Base-by-base conservation (phyloP, 805 yeast genomes). In the Ogataea dorogensis region DNA sequence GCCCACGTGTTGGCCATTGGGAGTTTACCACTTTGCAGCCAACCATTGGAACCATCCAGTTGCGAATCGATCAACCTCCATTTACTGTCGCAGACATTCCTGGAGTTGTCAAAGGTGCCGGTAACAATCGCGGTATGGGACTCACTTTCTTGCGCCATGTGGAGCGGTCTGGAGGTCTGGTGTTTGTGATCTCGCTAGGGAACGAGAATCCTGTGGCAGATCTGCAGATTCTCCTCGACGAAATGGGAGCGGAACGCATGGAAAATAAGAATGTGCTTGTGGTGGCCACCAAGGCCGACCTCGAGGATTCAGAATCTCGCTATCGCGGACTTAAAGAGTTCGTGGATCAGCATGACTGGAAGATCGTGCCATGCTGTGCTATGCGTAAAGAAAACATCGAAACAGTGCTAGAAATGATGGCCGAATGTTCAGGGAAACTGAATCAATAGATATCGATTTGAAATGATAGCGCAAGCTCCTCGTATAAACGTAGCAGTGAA, bases 51-150 rank as follows among this genome's bases (percentile, higher is more conserved):
- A 91, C 97, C 0, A 84, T 93, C 10, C 70, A 71, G 29, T 59
- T 79, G 14, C 74, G 81, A 1, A 72, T 81, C 2, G 85, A 79
- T 46, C 70, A 71, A 40, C 76, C 75, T 4, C 73, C 83, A 5
- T 89, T 91, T 57, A 86, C 96, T 0, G 97, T 93, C 1, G 98
- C 98, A 1, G 98, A 93, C 64, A 93, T 93, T 40, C 98, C 98
- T 0, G 98, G 98, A 5, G 83, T 93, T 28, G 84, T 93, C 42
- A 73, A 79, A 58, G 97, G 95, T 5, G 98, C 98, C 0, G 73
- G 79, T 6, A 65, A 77, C 31, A 85, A 89, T 54, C 81, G 74
- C 56, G 98, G 98, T 2, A 81, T 93, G 85, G 98, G 98, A 0
- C 68, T 87, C 31, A 96, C 88, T 44, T 93, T 93, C 59, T 64